phyloP scores from a whole-genome alignment of 192 early-diverging fungal species.

The Martensiomyces pterosporus region DNA sequence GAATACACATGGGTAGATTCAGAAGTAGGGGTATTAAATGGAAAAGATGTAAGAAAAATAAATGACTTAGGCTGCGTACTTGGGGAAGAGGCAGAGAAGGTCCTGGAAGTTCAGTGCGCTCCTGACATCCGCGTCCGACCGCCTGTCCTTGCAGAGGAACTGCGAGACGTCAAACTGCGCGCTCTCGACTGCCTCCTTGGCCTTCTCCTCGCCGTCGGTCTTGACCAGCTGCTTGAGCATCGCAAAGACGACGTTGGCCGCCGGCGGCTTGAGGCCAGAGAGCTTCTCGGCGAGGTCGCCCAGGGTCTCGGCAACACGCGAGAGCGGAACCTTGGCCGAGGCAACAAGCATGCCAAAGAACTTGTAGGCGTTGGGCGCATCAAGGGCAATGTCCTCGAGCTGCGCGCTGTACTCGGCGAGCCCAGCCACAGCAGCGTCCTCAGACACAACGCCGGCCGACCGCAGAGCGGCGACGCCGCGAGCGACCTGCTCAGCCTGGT shows the following conservation, averaged over 20 bases:
- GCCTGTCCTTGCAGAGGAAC: conserved; percentile 27
- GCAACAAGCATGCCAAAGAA: conserved; percentile 61
- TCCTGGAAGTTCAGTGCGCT: conserved; percentile 22
- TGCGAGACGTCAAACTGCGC: conserved; percentile 39
- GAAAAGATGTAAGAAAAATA: background rate
- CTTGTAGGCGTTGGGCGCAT: conserved; percentile 65
- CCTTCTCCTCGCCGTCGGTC: conserved; percentile 19
- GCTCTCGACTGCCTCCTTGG: conserved; percentile 26
- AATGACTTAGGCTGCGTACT: conserved; percentile 5
- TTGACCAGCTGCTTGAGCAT: conserved; percentile 31
- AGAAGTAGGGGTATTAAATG: no score
- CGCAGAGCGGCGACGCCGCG: conserved; percentile 51
- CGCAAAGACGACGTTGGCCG: conserved; percentile 18
- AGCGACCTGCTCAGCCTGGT: conserved; percentile 54
- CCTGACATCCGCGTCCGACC: conserved; percentile 26
- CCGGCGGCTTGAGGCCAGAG: conserved; percentile 16
- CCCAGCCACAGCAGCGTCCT: conserved; percentile 50
- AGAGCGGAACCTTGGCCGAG: conserved; percentile 50
- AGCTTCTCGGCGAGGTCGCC: conserved; percentile 34
- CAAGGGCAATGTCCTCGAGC: conserved; percentile 68
- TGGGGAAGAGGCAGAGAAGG: conserved; percentile 27
- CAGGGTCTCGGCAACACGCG: conserved; percentile 40
- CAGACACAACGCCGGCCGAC: conserved; percentile 42
- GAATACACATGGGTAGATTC: no score
- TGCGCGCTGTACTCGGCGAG: conserved; percentile 54